Percentiles rank a stretch among this genome's conserved stretches.
Conservation (phyloP, 495 filamentous ascomycete genomes). For the Wilcoxina mikolae region DNA sequence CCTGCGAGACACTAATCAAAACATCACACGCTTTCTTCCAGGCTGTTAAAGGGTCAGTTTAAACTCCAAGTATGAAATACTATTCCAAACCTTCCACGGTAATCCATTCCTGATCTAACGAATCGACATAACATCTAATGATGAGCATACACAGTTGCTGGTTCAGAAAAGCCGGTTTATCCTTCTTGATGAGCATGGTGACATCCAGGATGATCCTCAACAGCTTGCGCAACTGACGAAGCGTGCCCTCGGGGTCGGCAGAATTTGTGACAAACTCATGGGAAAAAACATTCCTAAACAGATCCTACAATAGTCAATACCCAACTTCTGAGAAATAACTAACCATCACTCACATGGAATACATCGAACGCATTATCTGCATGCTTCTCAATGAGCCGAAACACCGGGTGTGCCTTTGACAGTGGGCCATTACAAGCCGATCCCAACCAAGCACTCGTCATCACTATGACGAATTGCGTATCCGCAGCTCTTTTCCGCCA, state of each 20-base stretch:
- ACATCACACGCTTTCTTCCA: background rate
- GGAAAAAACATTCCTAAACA: background rate
- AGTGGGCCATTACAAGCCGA: background rate
- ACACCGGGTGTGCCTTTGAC: constrained; percentile 9
- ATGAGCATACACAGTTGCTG: background rate
- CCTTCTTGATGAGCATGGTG: background rate
- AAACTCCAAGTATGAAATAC: background rate
- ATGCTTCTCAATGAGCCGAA: constrained; percentile 11
- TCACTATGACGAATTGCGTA: constrained; percentile 13
- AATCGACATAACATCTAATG: background rate
- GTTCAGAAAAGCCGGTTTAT: background rate
- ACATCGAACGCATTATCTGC: background rate
- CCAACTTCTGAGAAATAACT: background rate
- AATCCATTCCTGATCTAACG: background rate
- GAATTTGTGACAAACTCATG: background rate
- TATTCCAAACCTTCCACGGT: background rate
- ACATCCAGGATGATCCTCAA: background rate
- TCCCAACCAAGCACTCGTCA: constrained; percentile 16
- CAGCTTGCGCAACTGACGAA: background rate
- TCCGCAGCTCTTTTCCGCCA: constrained; percentile 18
- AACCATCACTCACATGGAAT: constrained; percentile 5
- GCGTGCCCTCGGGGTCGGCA: background rate
- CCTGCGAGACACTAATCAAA: background rate
- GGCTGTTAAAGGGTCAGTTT: background rate
- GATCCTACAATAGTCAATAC: background rate